Evolutionary conservation across 208 protist species (phyloP), one percentile per base, ranked within the genome.

Genomic region (Crithidia brevicula): DNA sequence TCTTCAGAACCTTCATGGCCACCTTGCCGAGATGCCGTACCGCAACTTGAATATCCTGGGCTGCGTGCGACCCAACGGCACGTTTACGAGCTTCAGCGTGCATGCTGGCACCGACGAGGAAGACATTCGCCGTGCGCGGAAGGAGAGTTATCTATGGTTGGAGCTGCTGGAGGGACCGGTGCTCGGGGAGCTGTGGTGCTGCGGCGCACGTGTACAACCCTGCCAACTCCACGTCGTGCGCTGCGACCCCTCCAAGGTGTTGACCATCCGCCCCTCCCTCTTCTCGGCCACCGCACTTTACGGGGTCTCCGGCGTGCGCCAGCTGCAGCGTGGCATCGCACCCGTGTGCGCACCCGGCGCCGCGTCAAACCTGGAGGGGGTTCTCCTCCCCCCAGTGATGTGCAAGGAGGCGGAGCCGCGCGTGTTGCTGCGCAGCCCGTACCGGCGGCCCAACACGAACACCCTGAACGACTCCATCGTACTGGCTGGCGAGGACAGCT

Each of bases 191-290:
- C 69, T 96, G 43, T 94, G 82, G 81, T 93, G 86, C 64, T 96
- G 88, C 34, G 88, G 87, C 0, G 93, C 85, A 31, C 82, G 81
- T 45, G 82, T 96, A 27, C 88, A 91, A 63, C 81, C 77, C n/a
- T 94, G 86, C 49, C 86, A 94, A 52, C 74, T 96, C 15, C 86
- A 93, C 43, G 81, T 96, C 7, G 74, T 96, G 15, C 88, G 87
- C 20, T 87, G 75, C 45, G 85, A 92, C 58, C 79, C 83, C 4
- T 36, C 51, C 8, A 67, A 70, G 45, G 71, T 46, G 10, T 73
- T 83, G 33, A 70, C 83, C 8, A 60, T 62, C 3, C 71, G 76
- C 27, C 78, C 88, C 11, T 82, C 79, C 5, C 66, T 86, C 45
- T 91, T 88, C 65, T 89, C 73, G 38, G 83, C 84, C 22, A 88